phyloP scores from a whole-genome alignment of 345 rosid genomes.

The Sonneratia alba region DNA sequence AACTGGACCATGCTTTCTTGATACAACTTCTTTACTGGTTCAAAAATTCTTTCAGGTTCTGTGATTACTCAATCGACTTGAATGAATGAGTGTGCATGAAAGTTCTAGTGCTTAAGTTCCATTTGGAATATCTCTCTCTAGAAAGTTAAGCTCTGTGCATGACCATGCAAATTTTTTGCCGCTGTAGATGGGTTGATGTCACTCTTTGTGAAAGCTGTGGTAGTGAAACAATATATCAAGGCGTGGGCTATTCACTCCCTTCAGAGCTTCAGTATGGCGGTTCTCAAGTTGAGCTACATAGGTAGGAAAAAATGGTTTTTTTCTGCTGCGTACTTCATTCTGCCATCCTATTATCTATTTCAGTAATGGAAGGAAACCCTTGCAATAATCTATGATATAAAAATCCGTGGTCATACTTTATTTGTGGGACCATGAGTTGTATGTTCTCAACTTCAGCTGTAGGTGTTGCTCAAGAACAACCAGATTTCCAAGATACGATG shows the following conservation, averaged over 20 bases:
- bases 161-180: neutral
- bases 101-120: neutral
- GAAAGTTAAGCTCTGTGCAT: neutral
- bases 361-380: neutral
- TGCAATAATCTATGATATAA: neutral
- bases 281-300: constrained; percentile 61
- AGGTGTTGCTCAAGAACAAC: constrained; percentile 50
- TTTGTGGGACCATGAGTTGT: neutral
- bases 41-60: constrained; percentile 79
- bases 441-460: constrained; percentile 42
- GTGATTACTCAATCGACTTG: neutral
- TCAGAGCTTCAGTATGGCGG: constrained; percentile 56
- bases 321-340: constrained; percentile 1
- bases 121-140: neutral
- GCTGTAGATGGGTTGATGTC: constrained; percentile 78
- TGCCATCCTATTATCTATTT: neutral
- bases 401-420: too few relatives aligned
- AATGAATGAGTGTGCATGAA: neutral
- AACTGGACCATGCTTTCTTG: constrained; percentile 69
- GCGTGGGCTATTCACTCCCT: constrained; percentile 51
- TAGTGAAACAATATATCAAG: constrained; percentile 45
- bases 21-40: constrained; percentile 97
- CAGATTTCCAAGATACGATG: constrained; percentile 86
- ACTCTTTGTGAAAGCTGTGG: constrained; percentile 83
- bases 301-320: constrained; percentile 25